Evolutionary conservation across 2,329 filamentous ascomycete genomes (phyloP), one percentile per base, ranked within the genome.

Genomic region (Polytolypa hystricis): DNA sequence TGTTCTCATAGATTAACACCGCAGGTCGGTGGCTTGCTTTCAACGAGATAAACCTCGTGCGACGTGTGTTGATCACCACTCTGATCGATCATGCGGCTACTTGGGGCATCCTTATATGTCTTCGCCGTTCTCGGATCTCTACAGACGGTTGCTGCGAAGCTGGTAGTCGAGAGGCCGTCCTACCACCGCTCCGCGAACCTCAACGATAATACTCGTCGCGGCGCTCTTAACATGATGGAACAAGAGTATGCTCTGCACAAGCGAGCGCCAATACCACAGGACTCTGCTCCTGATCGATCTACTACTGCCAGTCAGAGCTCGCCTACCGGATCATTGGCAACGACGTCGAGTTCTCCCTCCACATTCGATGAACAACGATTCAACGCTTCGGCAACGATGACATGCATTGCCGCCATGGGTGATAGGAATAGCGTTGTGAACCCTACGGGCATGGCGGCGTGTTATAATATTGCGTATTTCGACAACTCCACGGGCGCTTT

Each of bases 381-480:
- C 45, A 58, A 58, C 33, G 27, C 45, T 11, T 49, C 49, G 29
- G 80, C 74, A 5, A 63, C 66, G 20, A 50, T 61, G 8, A 78
- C 78, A 15, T 91, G 84, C 57, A 62, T 61, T 30, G 49, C 61
- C 15, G 68, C 72, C 6, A 65, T 91, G 12, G 55, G 58, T 2
- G 54, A 60, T 17, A 65, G 85, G 33, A 63, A 65, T 10, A 61
- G 60, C 8, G 63, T 69, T 41, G 73, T 73, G 16, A 89, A 87
- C 47, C 81, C 81, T 4, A 80, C 81, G 7, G 84, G 84, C 34
- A 73, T 84, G 32, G 80, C 79, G 40, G 74, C 84, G 32, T 93
- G 84, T 70, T 91, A 89, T 64, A 93, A 91, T 55, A 60, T 93
- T 16, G 77, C 79, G 0, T 74, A 73, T 26, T 69, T 85, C 39